These are phyloP conservation scores for Claviceps africana DNA, from an alignment of 2,329 filamentous ascomycete species.

Conservation along the genomic window DNA sequence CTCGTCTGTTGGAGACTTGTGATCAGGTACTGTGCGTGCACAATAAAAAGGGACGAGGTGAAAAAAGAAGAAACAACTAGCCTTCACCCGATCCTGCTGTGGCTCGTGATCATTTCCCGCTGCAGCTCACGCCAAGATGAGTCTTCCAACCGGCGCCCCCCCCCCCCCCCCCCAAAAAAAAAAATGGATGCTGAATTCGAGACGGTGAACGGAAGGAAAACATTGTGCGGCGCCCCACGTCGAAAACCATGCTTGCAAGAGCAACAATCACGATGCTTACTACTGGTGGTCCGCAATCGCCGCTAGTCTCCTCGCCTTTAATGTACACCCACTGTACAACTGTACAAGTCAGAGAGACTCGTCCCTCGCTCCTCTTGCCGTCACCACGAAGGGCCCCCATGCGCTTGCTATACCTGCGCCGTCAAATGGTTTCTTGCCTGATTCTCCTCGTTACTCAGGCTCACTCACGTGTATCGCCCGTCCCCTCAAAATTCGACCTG, in stretches of 20 bases:
- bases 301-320: too few species aligned
- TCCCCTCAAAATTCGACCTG: not conserved
- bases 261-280: not conserved
- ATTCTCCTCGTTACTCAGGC: not conserved
- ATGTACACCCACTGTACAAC: too few species aligned
- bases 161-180: too few species aligned
- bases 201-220: not conserved
- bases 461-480: not conserved
- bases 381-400: not conserved
- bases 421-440: not conserved
- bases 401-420: too few species aligned
- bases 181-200: not conserved
- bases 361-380: too few species aligned
- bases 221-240: not conserved
- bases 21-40: not conserved
- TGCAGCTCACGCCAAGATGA: not conserved
- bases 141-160: not conserved
- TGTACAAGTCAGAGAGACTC: not conserved
- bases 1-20: not conserved
- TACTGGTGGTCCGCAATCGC: not conserved
- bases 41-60: not conserved
- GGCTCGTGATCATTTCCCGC: not conserved
- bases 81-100: not conserved
- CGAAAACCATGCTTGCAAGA: not conserved
- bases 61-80: not conserved